Evolutionary conservation across 106 monocot species (phyloP), one percentile per base, ranked within the genome.

Genomic region (Platanthera zijinensis): DNA sequence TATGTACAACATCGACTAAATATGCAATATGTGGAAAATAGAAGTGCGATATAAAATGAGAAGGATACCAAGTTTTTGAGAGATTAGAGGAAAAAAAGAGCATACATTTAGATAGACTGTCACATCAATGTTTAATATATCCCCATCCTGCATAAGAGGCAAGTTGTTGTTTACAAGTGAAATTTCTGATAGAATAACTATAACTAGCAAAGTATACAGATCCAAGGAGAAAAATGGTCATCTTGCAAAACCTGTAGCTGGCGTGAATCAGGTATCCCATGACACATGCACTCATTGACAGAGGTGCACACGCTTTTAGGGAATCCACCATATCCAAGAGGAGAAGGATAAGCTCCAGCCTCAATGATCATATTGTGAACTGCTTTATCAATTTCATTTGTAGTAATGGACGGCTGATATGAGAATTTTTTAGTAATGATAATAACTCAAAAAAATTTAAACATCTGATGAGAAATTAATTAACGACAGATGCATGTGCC

Each of bases 281-380:
- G 91, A 74, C 94, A 99, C 89, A 99, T 91, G 84, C 99, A 99
- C 76, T 99, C 99, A 90, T 99, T 99, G 13, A 99, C 91, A 56
- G 92, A 99, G 68, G 99, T 99, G 76, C 91, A 99, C 8, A 99
- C 84, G 78, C 99, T 94, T 79, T 99, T 99, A 30, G 99, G 99
- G 80, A 92, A 99, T 71, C 92, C 88, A 61, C 99, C 85, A 84
- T 92, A 99, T 18, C 99, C 99, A 80, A 99, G 89, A 63, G 89
- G 91, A 22, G 94, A 94, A 75, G 99, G 99, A 92, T 99, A 99
- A 71, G 91, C 99, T 50, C 94, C 99, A 30, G 89, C 88, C 59
- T 99, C 88, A 84, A 92, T 88, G 54, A 94, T 99, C 94, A 99
- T 99, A 14, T 89, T 77, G 82, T 99, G 99, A 74, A 99, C 99